Conservation (phyloP, 1,284 basidiomycete genomes). For the Microbotryum scabiosae region DNA sequence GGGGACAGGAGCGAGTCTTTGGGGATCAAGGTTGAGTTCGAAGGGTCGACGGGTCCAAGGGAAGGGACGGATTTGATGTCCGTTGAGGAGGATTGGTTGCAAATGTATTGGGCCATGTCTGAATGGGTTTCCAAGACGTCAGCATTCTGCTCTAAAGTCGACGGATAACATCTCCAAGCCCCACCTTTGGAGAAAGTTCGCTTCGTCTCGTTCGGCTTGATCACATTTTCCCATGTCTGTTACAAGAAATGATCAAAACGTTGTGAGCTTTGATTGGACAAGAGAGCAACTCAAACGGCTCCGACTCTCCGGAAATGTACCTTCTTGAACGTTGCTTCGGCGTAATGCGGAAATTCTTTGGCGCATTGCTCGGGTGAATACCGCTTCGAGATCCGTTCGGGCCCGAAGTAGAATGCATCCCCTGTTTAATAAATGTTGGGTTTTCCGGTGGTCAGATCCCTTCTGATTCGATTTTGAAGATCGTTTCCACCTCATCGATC, state of each 20-base stretch:
- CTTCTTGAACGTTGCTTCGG: slow-evolving; percentile 28
- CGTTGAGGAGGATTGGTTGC: slow-evolving; percentile 16
- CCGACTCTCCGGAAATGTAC: slow-evolving; percentile 4
- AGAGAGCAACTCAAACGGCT: background rate
- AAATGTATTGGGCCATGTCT: slow-evolving; percentile 35
- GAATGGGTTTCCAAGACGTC: background rate
- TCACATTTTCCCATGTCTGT: slow-evolving; percentile 28
- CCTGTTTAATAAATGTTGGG: background rate
- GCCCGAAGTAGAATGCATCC: background rate
- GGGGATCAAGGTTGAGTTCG: slow-evolving; percentile 32
- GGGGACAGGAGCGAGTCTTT: slow-evolving; percentile 71
- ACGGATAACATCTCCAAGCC: background rate
- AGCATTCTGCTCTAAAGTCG: background rate
- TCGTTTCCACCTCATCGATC: background rate
- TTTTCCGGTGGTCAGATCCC: background rate
- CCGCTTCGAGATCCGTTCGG: slow-evolving; percentile 25
- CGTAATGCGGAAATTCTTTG: slow-evolving; percentile 18
- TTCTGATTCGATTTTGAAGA: background rate
- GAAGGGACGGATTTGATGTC: slow-evolving; percentile 8
- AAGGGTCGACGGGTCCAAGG: background rate
- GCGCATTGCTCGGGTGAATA: slow-evolving; percentile 23
- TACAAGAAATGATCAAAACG: no score
- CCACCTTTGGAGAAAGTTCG: slow-evolving; percentile 30
- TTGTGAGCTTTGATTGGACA: background rate
- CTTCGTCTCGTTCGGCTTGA: slow-evolving; percentile 9